Evolutionary conservation across 2,329 filamentous ascomycete genomes (phyloP).

Genomic region (Eutypa lata): DNA sequence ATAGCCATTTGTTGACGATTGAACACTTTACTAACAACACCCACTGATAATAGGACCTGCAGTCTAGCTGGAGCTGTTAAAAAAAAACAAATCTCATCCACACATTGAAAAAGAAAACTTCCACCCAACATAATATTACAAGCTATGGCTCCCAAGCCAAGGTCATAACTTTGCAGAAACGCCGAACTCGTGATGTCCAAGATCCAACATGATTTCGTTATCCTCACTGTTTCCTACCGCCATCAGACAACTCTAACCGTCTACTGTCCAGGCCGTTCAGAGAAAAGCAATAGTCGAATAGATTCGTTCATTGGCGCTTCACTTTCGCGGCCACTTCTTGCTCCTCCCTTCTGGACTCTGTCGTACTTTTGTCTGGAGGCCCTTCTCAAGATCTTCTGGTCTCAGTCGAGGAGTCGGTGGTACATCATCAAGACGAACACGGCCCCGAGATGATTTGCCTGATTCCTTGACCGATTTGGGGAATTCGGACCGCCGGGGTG

Average conservation of each 20-base stretch:
- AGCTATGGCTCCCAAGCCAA: too few species aligned
- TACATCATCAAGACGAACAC: constrained; percentile 52
- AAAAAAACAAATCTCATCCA: too few species aligned
- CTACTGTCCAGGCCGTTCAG: background rate
- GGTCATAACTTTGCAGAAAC: background rate
- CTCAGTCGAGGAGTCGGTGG: constrained; percentile 56
- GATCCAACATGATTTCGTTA: too few species aligned
- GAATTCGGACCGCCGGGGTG: constrained; percentile 60
- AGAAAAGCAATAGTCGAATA: background rate
- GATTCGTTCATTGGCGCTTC: background rate
- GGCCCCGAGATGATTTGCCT: constrained; percentile 32
- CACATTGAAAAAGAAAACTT: too few species aligned
- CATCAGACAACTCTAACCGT: background rate
- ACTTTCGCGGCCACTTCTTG: constrained; percentile 28
- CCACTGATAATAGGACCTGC: too few species aligned
- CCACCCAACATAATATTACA: too few species aligned
- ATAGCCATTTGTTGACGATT: too few species aligned
- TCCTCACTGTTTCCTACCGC: background rate
- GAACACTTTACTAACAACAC: too few species aligned
- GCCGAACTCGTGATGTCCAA: background rate
- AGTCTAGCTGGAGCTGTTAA: too few species aligned
- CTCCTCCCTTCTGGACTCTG: constrained; percentile 21
- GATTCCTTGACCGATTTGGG: constrained; percentile 53
- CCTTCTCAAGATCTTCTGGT: constrained; percentile 59
- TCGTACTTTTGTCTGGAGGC: constrained; percentile 31